Evolutionary conservation across 768 basidiomycete species (phyloP).

Genomic region (Rhodotorula graminis): DNA sequence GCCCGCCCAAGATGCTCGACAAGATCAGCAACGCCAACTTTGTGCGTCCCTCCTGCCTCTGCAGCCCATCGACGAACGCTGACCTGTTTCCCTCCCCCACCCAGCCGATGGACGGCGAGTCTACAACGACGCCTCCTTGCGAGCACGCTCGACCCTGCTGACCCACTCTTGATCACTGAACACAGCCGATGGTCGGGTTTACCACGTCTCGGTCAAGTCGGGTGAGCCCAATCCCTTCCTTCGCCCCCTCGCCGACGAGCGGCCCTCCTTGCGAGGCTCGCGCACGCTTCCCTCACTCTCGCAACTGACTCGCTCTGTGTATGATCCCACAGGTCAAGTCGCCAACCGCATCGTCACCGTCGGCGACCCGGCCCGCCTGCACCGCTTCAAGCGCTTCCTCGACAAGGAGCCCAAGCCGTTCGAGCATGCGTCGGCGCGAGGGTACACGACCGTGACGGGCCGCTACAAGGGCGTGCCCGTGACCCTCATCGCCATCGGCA

Average conservation of each 20-base stretch:
- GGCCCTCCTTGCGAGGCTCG: too few relatives aligned
- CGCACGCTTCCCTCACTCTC: too few relatives aligned
- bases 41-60: not conserved
- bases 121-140: too few relatives aligned
- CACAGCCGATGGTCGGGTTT: conserved; percentile 21
- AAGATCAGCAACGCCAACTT: conserved; percentile 37
- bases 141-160: too few relatives aligned
- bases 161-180: too few relatives aligned
- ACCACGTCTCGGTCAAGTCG: conserved; percentile 17
- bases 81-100: not conserved
- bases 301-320: too few relatives aligned
- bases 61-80: not conserved
- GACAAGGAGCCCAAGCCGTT: conserved; percentile 55
- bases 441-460: conserved; percentile 69
- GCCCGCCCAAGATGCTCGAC: conserved; percentile 3
- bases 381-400: conserved; percentile 57
- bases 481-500: conserved; percentile 72
- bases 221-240: not conserved
- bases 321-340: conserved; percentile 65
- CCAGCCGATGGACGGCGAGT: not conserved
- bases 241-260: not conserved
- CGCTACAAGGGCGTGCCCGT: conserved; percentile 61
- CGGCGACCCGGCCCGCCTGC: conserved; percentile 65
- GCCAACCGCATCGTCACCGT: conserved; percentile 79
- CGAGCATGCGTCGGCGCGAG: conserved; percentile 64